These are phyloP conservation scores for Penicillium verrucosum DNA, from an alignment of 2,329 filamentous ascomycete genomes.

Conservation along the genomic window DNA sequence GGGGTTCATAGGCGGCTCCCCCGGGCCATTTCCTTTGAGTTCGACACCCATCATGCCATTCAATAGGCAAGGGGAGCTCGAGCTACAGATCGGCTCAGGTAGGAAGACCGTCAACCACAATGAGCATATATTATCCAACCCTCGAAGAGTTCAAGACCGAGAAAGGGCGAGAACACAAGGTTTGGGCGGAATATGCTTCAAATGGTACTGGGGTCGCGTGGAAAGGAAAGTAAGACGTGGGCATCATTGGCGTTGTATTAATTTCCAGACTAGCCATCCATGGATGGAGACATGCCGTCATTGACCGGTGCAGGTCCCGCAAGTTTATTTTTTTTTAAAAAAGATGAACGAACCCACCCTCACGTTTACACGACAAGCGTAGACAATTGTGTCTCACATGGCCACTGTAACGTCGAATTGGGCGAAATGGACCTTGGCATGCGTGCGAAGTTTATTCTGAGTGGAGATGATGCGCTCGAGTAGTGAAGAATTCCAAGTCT, in stretches of 20 bases:
- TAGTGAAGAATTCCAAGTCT: constrained; percentile 11
- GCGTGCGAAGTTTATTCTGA: constrained; percentile 5
- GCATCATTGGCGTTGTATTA: constrained; percentile 17
- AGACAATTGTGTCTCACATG: constrained; percentile 8
- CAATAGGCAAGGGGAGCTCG: neutral
- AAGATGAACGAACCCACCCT: constrained; percentile 15
- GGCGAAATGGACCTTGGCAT: neutral
- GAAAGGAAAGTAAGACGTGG: constrained; percentile 3
- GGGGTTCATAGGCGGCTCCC: constrained; percentile 33
- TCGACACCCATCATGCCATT: constrained; percentile 33
- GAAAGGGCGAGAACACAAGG: neutral
- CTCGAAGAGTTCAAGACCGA: constrained; percentile 5
- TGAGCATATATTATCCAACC: constrained; percentile 12
- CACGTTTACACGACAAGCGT: constrained; percentile 5
- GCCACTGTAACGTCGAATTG: constrained; percentile 23
- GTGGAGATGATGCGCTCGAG: constrained; percentile 9
- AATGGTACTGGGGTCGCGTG: neutral
- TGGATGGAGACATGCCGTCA: constrained; percentile 24
- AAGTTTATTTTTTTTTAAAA: constrained; percentile 3
- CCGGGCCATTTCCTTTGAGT: constrained; percentile 23
- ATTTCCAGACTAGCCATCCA: neutral
- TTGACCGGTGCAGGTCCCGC: constrained; percentile 16
- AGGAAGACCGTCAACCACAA: constrained; percentile 11
- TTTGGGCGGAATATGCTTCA: neutral
- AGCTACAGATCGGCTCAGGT: constrained; percentile 1